phyloP scores from a whole-genome alignment of 1,284 basidiomycete species.

The Athelia sp. region DNA sequence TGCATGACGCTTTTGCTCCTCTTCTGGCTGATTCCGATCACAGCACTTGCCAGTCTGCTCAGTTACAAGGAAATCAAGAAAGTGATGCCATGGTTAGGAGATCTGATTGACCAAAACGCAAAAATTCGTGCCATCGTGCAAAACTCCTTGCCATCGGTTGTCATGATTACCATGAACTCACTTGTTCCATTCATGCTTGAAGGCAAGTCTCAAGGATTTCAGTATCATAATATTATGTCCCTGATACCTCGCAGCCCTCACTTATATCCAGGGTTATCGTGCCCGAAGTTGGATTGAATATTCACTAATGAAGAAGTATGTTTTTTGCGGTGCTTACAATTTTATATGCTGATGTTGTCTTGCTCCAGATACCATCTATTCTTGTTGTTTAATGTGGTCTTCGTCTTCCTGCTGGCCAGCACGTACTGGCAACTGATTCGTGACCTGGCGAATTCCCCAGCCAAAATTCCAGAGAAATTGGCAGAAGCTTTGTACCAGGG shows the following conservation, averaged over 20 bases:
- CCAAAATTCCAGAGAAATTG: conserved; percentile 86
- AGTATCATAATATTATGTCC: not conserved
- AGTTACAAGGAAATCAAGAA: conserved; percentile 92
- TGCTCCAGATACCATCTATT: conserved; percentile 83
- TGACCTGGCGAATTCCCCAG: conserved; percentile 84
- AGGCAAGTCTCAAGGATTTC: conserved; percentile 39
- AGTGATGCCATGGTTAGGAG: conserved; percentile 78
- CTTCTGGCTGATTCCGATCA: conserved; percentile 86
- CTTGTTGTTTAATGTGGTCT: conserved; percentile 90
- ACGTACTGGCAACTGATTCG: conserved; percentile 88
- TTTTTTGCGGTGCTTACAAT: conserved; percentile 6
- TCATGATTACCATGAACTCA: conserved; percentile 88
- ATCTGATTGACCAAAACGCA: conserved; percentile 75
- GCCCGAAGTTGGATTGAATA: conserved; percentile 93
- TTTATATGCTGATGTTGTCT: conserved; percentile 5
- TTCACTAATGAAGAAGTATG: conserved; percentile 86
- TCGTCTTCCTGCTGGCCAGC: conserved; percentile 89
- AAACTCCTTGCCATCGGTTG: conserved; percentile 88
- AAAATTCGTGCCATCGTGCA: conserved; percentile 85
- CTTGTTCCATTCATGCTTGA: conserved; percentile 87
- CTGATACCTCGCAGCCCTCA: conserved; percentile 51
- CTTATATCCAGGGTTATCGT: conserved; percentile 84
- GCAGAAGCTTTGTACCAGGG: conserved; percentile 76
- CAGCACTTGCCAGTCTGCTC: conserved; percentile 79
- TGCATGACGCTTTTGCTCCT: conserved; percentile 71